Conservation (phyloP, 495 filamentous ascomycete genomes). For the Xylaria palmicola region DNA sequence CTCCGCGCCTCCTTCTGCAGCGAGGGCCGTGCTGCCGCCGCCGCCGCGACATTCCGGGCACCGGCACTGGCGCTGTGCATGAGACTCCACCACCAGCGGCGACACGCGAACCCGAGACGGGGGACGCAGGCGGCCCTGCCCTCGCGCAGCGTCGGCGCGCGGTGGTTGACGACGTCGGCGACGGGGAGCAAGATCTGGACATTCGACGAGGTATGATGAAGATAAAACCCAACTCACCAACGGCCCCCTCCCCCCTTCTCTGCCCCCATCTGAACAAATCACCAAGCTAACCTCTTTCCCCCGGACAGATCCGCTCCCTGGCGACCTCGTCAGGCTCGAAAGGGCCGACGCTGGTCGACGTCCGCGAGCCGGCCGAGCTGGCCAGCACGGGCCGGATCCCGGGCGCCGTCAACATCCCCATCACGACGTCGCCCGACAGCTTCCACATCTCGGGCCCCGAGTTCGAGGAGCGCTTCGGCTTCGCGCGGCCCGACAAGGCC, state of each 20-base stretch:
- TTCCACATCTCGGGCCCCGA: constrained; percentile 71
- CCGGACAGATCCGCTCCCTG: constrained; percentile 16
- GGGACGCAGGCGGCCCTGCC: background rate
- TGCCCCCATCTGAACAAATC: too few relatives aligned
- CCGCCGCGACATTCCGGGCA: background rate
- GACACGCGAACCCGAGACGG: background rate
- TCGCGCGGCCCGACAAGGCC: constrained; percentile 55
- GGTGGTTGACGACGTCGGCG: constrained; percentile 25
- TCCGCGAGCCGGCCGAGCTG: constrained; percentile 84
- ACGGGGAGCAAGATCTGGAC: constrained; percentile 42
- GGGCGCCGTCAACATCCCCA: constrained; percentile 72
- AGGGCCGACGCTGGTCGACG: constrained; percentile 55
- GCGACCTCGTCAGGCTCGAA: background rate
- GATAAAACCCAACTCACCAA: constrained; percentile 18
- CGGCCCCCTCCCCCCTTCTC: constrained; percentile 22
- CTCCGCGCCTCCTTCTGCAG: background rate
- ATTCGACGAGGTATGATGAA: constrained; percentile 45
- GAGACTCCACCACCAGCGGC: background rate
- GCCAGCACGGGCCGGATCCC: constrained; percentile 71
- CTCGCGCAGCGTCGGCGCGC: background rate
- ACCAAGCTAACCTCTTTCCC: constrained; percentile 33
- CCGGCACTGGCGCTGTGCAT: background rate
- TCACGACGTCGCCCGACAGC: constrained; percentile 73
- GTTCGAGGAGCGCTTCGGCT: constrained; percentile 74
- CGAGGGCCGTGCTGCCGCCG: background rate